Percentiles rank a stretch among this genome's conserved stretches.
phyloP scores from a whole-genome alignment of 2,329 filamentous ascomycete species.

The Graphilbum sp. region DNA sequence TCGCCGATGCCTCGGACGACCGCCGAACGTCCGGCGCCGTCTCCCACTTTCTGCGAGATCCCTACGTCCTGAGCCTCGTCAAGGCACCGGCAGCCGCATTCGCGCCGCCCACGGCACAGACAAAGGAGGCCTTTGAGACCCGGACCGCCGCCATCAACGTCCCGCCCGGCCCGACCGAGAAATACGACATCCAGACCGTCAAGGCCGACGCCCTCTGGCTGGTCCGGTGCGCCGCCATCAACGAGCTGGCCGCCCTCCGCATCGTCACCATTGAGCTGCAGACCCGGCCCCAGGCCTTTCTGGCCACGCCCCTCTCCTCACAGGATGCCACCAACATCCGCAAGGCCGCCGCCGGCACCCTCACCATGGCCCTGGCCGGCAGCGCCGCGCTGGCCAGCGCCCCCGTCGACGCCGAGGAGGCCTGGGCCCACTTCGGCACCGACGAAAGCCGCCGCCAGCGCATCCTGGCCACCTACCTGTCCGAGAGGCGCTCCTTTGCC shows the following conservation, averaged over 20 bases:
- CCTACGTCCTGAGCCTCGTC: conserved; percentile 51
- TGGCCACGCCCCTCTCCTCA: conserved; percentile 55
- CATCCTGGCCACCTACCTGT: conserved; percentile 55
- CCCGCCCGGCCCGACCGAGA: conserved; percentile 46
- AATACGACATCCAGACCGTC: conserved; percentile 60
- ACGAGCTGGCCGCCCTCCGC: conserved; percentile 68
- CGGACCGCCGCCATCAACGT: conserved; percentile 79
- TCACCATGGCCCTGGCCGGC: conserved; percentile 13
- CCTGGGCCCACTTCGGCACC: conserved; percentile 44
- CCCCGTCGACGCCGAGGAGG: conserved; percentile 36
- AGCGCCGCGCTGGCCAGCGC: not conserved
- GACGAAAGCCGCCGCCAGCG: conserved; percentile 45
- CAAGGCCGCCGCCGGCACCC: conserved; percentile 50
- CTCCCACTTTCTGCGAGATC: conserved; percentile 53
- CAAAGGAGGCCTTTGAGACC: conserved; percentile 61
- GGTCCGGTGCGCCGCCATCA: conserved; percentile 59
- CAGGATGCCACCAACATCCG: conserved; percentile 65
- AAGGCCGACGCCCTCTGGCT: conserved; percentile 81
- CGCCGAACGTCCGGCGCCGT: conserved; percentile 37
- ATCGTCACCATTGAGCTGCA: conserved; percentile 75
- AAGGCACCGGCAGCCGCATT: conserved; percentile 55
- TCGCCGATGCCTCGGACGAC: conserved; percentile 39
- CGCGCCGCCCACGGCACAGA: conserved; percentile 39
- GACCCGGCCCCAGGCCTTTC: conserved; percentile 53
- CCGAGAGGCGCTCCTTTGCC: conserved; percentile 52